Evolutionary conservation across 2,329 filamentous ascomycete genomes (phyloP), one percentile per base, ranked within the genome.

Genomic region (Monilinia vaccinii-corymbosi): DNA sequence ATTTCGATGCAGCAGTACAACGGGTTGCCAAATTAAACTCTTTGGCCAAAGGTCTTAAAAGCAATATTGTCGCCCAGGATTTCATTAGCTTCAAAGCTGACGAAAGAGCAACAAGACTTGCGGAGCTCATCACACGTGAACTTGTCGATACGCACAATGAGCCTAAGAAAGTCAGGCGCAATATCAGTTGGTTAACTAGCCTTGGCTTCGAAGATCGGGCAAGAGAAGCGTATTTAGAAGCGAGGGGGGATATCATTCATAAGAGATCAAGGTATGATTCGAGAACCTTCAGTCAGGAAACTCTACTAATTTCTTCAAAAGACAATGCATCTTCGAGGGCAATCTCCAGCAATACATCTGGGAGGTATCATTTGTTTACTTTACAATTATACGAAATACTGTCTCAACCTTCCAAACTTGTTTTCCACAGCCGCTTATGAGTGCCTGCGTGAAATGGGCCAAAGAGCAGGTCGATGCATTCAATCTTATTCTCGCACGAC

Each of bases 371-470:
- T 97, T 91, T 74, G 91, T 96, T 60, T 97, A 96, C 74, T 99
- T 99, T 75, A 91, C 86, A 58, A 82, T 96, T 65, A 93, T 99
- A 71, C 86, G 90, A 67, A 97, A 97, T 74, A 97, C 94, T 0
- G 88, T 97, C 62, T 82, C 83, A 69, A 92, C 89, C 70, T 97
- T 94, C 74, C 91, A 96, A 71, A 77, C 79, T 57, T 96, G 91
- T 72, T 97, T 97, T 71, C 87, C 91, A 13, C 81, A 89, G 31
- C 79, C 85, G 16, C 90, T 94, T 78, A 95, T 94, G 81, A 96
- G 91, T 69, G 91, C 92, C 0, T 96, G 91, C 68, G 93, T 99
- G 68, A 95, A 93, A 71, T 99, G 94, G 94, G 92, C 91, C n/a
- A 97, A 97, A 74, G 88, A 94, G 68, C 86, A 96, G 71, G 85